Evolutionary conservation across 2,329 filamentous ascomycete species (phyloP).

Genomic region (Phyllosticta paracitricarpa): DNA sequence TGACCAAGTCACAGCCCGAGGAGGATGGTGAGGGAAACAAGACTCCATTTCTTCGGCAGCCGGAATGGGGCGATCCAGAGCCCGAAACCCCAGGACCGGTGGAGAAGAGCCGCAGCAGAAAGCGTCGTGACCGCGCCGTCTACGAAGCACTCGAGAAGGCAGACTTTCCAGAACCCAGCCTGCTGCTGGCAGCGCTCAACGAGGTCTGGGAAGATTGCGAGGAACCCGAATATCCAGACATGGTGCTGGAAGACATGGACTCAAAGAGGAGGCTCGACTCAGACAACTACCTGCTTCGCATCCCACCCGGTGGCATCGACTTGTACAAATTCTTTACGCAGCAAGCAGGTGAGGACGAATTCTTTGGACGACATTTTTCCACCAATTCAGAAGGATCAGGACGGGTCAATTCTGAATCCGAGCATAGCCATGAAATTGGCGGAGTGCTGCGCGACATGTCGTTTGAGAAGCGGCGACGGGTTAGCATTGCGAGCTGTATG

Average conservation of each 20-base stretch:
- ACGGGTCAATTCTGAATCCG: not conserved
- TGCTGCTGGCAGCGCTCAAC: constrained; percentile 1
- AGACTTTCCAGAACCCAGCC: not conserved
- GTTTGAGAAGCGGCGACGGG: not conserved
- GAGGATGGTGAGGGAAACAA: not conserved
- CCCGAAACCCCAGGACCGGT: not conserved
- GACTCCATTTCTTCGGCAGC: not conserved
- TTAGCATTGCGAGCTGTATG: not conserved
- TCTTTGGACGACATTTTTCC: not conserved
- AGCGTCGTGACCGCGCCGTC: constrained; percentile 4
- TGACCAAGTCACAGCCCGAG: not conserved
- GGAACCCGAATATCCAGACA: constrained; percentile 7
- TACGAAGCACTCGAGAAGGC: constrained; percentile 1
- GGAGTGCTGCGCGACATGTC: not conserved
- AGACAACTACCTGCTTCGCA: constrained; percentile 2
- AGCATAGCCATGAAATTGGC: not conserved
- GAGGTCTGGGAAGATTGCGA: constrained; percentile 3
- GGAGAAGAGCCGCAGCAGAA: not conserved
- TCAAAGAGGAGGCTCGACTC: not conserved
- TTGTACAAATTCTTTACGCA: not conserved
- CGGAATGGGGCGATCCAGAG: not conserved
- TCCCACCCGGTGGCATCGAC: constrained; percentile 3
- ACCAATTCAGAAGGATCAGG: not conserved
- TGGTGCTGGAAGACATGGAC: constrained; percentile 5
- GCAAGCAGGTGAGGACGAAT: not conserved